phyloP scores from a whole-genome alignment of 2,329 filamentous ascomycete species.

The Aspergillus pseudonomiae region DNA sequence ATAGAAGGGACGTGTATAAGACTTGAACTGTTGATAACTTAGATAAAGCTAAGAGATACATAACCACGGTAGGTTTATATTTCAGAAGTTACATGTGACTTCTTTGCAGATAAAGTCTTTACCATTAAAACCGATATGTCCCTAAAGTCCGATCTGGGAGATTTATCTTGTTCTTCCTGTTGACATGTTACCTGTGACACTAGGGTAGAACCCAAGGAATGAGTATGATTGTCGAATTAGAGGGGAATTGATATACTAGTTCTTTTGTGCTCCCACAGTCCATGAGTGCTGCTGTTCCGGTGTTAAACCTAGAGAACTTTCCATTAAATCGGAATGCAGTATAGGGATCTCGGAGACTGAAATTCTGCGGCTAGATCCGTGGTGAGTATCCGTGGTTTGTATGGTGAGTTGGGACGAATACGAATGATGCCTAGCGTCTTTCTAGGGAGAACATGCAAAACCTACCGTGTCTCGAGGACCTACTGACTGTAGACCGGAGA shows the following conservation, averaged over 20 bases:
- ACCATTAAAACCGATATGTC: background rate
- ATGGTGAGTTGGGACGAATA: no score
- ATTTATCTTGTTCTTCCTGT: background rate
- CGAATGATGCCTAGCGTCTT: no score
- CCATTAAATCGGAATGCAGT: background rate
- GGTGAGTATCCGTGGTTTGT: no score
- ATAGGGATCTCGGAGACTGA: no score
- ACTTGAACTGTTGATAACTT: background rate
- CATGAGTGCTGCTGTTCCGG: background rate
- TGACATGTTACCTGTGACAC: background rate
- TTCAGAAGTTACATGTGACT: background rate
- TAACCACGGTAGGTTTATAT: background rate
- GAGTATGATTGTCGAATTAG: background rate
- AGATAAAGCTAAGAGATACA: background rate
- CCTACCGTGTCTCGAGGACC: no score
- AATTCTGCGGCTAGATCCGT: no score
- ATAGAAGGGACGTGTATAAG: no score
- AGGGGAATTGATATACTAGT: background rate
- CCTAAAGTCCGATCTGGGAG: background rate
- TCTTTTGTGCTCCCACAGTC: background rate
- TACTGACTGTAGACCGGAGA: no score
- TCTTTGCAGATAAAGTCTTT: background rate
- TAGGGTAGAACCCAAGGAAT: background rate
- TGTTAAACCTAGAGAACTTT: background rate
- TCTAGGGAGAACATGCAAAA: no score